phyloP scores from a whole-genome alignment of 306 rosid genomes.

The Castanea mollissima region DNA sequence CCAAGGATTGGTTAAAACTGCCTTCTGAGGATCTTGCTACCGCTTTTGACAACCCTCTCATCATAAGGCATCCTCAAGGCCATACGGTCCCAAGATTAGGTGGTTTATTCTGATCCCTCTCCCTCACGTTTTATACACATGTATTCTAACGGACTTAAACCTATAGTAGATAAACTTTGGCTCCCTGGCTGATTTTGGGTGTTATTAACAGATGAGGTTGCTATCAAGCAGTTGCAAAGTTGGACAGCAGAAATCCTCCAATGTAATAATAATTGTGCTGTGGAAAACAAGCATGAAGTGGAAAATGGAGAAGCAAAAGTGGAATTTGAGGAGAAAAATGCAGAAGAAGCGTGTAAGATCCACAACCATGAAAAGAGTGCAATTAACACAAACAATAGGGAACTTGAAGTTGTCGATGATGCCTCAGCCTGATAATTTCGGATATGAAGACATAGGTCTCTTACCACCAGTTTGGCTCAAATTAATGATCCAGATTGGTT shows the following conservation, averaged over 20 bases:
- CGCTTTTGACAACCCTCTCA: slow-evolving; percentile 59
- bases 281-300: slow-evolving; percentile 18
- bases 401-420: slow-evolving; percentile 18
- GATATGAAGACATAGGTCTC: background rate
- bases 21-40: slow-evolving; percentile 76
- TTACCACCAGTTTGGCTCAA: background rate
- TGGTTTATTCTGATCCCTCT: slow-evolving; percentile 11
- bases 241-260: slow-evolving; percentile 36
- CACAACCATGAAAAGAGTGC: slow-evolving; percentile 21
- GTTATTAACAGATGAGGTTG: slow-evolving; percentile 52
- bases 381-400: slow-evolving; percentile 11
- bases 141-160: too few relatives aligned
- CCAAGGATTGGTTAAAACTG: slow-evolving; percentile 74
- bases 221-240: slow-evolving; percentile 34
- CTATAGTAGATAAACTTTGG: slow-evolving; percentile 10
- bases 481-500: background rate
- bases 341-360: slow-evolving; percentile 22
- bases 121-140: background rate
- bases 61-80: slow-evolving; percentile 84
- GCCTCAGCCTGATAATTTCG: slow-evolving; percentile 14
- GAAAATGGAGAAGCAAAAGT: slow-evolving; percentile 27
- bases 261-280: background rate
- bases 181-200: background rate
- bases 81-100: slow-evolving; percentile 89
- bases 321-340: slow-evolving; percentile 4